Conservation (phyloP, 2,329 filamentous ascomycete genomes). For the Didymella exigua region DNA sequence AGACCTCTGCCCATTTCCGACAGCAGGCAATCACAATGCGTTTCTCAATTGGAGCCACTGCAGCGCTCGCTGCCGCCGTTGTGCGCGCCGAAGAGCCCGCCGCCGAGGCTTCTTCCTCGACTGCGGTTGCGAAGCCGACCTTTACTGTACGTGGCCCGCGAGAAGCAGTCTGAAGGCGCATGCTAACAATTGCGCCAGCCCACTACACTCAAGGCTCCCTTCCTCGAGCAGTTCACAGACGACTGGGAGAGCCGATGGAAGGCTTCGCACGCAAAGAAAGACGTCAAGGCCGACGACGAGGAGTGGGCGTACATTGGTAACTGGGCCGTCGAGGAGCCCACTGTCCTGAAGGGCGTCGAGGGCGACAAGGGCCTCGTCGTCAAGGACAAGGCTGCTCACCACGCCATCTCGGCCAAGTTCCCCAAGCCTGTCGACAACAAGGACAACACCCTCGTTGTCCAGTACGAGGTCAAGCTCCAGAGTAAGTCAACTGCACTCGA, state of each 20-base stretch:
- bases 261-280: conserved; percentile 95
- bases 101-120: conserved; percentile 60
- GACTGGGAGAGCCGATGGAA: conserved; percentile 96
- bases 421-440: conserved; percentile 96
- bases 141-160: conserved; percentile 75
- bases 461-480: conserved; percentile 99
- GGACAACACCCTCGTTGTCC: conserved; percentile 93
- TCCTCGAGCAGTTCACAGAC: conserved; percentile 98
- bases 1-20: conserved; percentile 40
- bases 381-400: conserved; percentile 97
- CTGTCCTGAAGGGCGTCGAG: conserved; percentile 86
- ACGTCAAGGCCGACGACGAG: conserved; percentile 73
- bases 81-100: conserved; percentile 67
- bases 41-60: conserved; percentile 77
- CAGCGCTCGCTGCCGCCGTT: conserved; percentile 72
- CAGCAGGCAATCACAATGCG: conserved; percentile 47
- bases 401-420: conserved; percentile 99
- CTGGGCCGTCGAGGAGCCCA: conserved; percentile 95
- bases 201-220: conserved; percentile 84
- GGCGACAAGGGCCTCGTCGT: conserved; percentile 96
- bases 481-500: conserved; percentile 64
- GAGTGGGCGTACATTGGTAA: conserved; percentile 98
- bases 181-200: conserved; percentile 64
- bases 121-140: conserved; percentile 72
- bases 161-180: too few relatives aligned